Evolutionary conservation across 1,284 basidiomycete species (phyloP).

Genomic region (Leucoagaricus sp.): DNA sequence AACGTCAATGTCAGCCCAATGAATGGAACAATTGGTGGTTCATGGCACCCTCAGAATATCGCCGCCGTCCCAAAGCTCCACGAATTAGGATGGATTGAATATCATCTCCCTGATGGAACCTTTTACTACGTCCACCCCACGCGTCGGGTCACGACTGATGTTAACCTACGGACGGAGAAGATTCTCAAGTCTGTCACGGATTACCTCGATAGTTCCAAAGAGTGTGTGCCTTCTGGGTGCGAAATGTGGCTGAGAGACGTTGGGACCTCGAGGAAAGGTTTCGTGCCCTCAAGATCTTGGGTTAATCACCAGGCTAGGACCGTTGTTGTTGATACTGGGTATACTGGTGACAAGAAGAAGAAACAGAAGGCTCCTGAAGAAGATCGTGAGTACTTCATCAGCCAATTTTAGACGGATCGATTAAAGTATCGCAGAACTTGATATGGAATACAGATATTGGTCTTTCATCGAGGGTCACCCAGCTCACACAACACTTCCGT

Average conservation of each 20-base stretch:
- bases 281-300: constrained; percentile 52
- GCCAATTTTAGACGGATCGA: neutral
- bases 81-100: constrained; percentile 60
- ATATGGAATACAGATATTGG: constrained; percentile 77
- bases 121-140: constrained; percentile 67
- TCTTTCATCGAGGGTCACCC: constrained; percentile 74
- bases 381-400: constrained; percentile 50
- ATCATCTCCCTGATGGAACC: constrained; percentile 65
- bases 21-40: neutral
- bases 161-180: constrained; percentile 54
- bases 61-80: constrained; percentile 30
- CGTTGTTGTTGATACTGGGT: constrained; percentile 46
- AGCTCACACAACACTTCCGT: constrained; percentile 56
- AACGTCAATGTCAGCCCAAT: constrained; percentile 17
- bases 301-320: constrained; percentile 63
- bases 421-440: constrained; percentile 44
- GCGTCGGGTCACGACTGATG: constrained; percentile 60
- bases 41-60: constrained; percentile 12
- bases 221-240: constrained; percentile 29
- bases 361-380: constrained; percentile 39
- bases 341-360: constrained; percentile 29
- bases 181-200: constrained; percentile 50
- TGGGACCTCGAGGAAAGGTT: constrained; percentile 25
- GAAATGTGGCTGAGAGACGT: constrained; percentile 55
- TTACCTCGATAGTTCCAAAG: constrained; percentile 43